Evolutionary conservation across 2,329 filamentous ascomycete species (phyloP).

Genomic region (Ophiostoma ulmi): DNA sequence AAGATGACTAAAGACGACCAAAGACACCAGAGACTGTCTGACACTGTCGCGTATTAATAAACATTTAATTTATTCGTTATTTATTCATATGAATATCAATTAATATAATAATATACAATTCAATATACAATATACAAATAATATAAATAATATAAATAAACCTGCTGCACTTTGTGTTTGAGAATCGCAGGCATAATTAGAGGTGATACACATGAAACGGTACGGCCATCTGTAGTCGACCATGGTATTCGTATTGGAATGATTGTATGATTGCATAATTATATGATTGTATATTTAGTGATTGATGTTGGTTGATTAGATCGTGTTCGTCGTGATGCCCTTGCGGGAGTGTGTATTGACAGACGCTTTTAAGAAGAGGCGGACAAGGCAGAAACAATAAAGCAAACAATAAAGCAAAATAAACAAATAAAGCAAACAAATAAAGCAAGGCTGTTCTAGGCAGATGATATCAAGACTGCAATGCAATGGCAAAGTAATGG

Average conservation of each 20-base stretch:
- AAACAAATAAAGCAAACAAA: background rate
- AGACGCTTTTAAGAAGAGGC: background rate
- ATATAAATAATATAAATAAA: background rate
- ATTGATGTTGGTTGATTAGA: background rate
- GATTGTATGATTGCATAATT: background rate
- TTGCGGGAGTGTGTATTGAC: conserved; percentile 2
- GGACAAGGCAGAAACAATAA: too few species aligned
- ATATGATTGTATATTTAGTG: too few species aligned
- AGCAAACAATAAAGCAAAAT: too few species aligned
- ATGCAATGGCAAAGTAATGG: too few species aligned
- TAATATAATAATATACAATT: background rate
- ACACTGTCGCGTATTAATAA: background rate
- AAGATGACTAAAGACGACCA: too few species aligned
- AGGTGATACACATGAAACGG: background rate
- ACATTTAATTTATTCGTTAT: too few species aligned
- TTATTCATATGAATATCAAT: background rate
- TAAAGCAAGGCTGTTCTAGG: background rate
- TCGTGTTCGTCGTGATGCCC: conserved; percentile 3
- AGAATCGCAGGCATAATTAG: background rate
- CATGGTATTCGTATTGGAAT: background rate
- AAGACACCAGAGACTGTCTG: background rate
- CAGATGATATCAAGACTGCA: too few species aligned
- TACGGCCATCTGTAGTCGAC: too few species aligned
- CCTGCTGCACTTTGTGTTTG: background rate
- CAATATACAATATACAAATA: background rate